Evolutionary conservation across 805 yeast species (phyloP).

Genomic region (Lipomyces oligophaga): DNA sequence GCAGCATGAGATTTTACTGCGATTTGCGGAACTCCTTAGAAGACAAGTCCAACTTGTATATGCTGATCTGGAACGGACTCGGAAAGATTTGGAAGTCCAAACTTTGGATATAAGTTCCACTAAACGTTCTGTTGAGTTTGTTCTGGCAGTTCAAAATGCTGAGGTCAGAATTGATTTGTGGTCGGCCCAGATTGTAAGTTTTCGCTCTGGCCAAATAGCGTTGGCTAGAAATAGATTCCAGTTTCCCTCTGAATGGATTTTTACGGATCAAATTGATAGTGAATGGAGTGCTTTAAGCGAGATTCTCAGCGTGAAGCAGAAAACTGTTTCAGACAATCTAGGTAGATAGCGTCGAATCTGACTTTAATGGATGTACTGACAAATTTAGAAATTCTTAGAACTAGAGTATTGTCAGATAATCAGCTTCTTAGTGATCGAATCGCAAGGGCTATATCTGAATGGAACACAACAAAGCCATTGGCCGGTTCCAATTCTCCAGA

Average conservation of each 20-base stretch:
- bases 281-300: constrained; percentile 45
- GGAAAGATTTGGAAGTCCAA: constrained; percentile 41
- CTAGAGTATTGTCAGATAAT: constrained; percentile 20
- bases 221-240: constrained; percentile 46
- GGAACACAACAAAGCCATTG: constrained; percentile 34
- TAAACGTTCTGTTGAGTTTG: constrained; percentile 39
- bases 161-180: constrained; percentile 32
- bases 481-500: constrained; percentile 34
- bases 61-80: constrained; percentile 36
- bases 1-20: constrained; percentile 46
- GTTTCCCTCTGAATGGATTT: constrained; percentile 54
- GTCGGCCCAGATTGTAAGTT: constrained; percentile 29
- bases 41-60: constrained; percentile 37
- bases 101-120: constrained; percentile 42
- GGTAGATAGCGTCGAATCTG: constrained; percentile 36
- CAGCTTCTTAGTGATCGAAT: constrained; percentile 13
- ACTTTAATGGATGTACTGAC: background rate
- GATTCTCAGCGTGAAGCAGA: constrained; percentile 39
- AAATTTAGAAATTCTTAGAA: constrained; percentile 12
- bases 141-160: constrained; percentile 41
- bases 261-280: constrained; percentile 58
- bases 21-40: constrained; percentile 43
- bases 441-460: constrained; percentile 8
- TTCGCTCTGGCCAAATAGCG: constrained; percentile 42
- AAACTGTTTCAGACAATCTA: constrained; percentile 42